Percentiles rank a stretch among this genome's conserved stretches.
Conservation (phyloP, 2,329 filamentous ascomycete genomes). For the Botrytis tulipae region DNA sequence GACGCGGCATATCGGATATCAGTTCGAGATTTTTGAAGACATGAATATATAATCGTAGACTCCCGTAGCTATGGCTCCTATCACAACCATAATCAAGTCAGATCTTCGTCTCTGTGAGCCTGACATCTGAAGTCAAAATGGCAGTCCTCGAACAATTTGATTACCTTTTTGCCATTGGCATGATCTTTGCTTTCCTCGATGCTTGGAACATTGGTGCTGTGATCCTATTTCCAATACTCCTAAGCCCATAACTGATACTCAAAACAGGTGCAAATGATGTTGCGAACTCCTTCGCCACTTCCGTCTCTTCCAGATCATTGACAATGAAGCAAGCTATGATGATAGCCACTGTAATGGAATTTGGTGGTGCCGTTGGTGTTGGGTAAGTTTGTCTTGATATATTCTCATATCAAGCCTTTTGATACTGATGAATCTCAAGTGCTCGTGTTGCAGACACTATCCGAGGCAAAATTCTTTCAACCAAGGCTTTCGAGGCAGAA, state of each 20-base stretch:
- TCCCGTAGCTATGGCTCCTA: neutral
- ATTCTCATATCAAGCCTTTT: neutral
- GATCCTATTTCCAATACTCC: conserved; percentile 10
- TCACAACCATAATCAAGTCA: neutral
- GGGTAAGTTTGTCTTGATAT: neutral
- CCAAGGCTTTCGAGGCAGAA: conserved; percentile 55
- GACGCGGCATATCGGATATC: neutral
- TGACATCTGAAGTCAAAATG: neutral
- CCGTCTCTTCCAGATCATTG: conserved; percentile 75
- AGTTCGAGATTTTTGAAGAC: neutral
- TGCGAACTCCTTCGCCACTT: conserved; percentile 79
- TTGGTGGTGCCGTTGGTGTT: conserved; percentile 58
- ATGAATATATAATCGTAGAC: neutral
- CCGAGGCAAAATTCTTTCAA: conserved; percentile 73
- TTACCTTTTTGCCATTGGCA: conserved; percentile 16
- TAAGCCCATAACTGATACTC: neutral
- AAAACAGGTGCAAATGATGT: conserved; percentile 63
- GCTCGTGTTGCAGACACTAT: conserved; percentile 72
- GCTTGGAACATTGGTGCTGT: conserved; percentile 56
- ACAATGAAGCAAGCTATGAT: conserved; percentile 68
- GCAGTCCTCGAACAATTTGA: conserved; percentile 14
- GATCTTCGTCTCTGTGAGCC: neutral
- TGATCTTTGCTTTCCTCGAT: conserved; percentile 54
- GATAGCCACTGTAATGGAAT: conserved; percentile 64
- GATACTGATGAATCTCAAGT: conserved; percentile 49